Conservation (phyloP, 106 monocot species). For the Posidonia australis region DNA sequence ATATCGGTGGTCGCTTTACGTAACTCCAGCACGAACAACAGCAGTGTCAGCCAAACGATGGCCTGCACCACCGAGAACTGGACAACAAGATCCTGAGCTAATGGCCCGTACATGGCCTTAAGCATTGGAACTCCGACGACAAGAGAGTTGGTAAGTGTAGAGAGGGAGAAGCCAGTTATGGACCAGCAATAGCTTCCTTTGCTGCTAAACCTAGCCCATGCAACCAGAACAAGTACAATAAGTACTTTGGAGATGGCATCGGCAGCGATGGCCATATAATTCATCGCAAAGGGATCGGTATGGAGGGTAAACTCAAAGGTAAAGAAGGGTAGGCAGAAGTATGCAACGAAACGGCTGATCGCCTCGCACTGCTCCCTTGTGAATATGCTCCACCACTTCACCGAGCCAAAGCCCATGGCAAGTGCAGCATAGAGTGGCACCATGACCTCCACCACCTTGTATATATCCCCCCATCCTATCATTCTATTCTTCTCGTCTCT, state of each 20-base stretch:
- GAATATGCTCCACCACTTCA: slow-evolving; percentile 74
- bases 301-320: slow-evolving; percentile 63
- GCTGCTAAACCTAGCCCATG: slow-evolving; percentile 26
- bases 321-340: slow-evolving; percentile 72
- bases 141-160: slow-evolving; percentile 37
- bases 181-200: slow-evolving; percentile 38
- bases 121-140: slow-evolving; percentile 45
- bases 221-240: slow-evolving; percentile 14
- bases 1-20: slow-evolving; percentile 19
- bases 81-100: slow-evolving; percentile 55
- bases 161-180: slow-evolving; percentile 41
- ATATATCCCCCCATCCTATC: slow-evolving; percentile 58
- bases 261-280: slow-evolving; percentile 50
- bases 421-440: slow-evolving; percentile 65
- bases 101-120: slow-evolving; percentile 36
- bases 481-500: no score
- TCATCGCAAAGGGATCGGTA: slow-evolving; percentile 49
- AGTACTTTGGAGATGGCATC: slow-evolving; percentile 55
- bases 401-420: slow-evolving; percentile 58
- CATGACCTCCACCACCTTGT: slow-evolving; percentile 74
- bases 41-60: slow-evolving; percentile 54
- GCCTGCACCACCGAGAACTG: slow-evolving; percentile 62
- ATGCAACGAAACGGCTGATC: slow-evolving; percentile 58
- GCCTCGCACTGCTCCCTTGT: slow-evolving; percentile 57
- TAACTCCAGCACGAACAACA: slow-evolving; percentile 56